These are phyloP conservation scores for Sambucus nigra DNA, from an alignment of 129 eudicot genomes.

Conservation along the genomic window DNA sequence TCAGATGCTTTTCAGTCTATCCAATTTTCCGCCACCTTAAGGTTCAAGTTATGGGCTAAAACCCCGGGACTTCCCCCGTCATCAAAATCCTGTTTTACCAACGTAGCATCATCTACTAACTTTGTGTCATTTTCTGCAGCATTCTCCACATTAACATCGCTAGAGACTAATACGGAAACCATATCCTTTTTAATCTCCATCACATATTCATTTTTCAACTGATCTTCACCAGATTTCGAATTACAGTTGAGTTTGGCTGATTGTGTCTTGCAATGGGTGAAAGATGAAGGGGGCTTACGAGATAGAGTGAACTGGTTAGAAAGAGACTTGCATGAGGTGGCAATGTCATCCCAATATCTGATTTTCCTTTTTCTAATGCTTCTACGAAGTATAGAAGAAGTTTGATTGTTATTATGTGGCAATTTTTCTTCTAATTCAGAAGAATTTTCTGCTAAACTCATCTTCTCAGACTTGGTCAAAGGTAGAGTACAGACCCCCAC, in stretches of 20 bases:
- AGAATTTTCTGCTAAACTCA: constrained; percentile 6
- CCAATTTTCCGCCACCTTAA: constrained; percentile 5
- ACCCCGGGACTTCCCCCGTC: constrained; percentile 12
- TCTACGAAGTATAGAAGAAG: constrained; percentile 35
- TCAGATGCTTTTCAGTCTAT: constrained; percentile 2
- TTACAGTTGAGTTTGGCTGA: no score
- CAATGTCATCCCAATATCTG: constrained; percentile 43
- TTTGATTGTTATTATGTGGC: constrained; percentile 9
- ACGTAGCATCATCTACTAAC: constrained; percentile 13
- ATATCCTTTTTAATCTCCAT: constrained; percentile 10
- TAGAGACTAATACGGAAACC: constrained; percentile 2
- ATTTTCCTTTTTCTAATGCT: constrained; percentile 48
- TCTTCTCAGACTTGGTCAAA: constrained; percentile 1
- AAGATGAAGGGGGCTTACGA: constrained; percentile 3
- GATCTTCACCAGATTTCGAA: constrained; percentile 16
- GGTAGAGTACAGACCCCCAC: no score
- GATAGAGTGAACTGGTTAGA: constrained; percentile 5
- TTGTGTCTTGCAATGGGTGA: constrained; percentile 17
- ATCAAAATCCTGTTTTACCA: constrained; percentile 21
- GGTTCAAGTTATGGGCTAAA: neutral
- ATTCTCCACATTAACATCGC: constrained; percentile 10
- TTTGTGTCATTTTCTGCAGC: constrained; percentile 9
- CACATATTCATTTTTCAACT: constrained; percentile 12
- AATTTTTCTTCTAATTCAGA: constrained; percentile 16
- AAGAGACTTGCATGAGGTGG: constrained; percentile 18